phyloP scores from a whole-genome alignment of 179 eudicot species.

The Gypsophila paniculata region DNA sequence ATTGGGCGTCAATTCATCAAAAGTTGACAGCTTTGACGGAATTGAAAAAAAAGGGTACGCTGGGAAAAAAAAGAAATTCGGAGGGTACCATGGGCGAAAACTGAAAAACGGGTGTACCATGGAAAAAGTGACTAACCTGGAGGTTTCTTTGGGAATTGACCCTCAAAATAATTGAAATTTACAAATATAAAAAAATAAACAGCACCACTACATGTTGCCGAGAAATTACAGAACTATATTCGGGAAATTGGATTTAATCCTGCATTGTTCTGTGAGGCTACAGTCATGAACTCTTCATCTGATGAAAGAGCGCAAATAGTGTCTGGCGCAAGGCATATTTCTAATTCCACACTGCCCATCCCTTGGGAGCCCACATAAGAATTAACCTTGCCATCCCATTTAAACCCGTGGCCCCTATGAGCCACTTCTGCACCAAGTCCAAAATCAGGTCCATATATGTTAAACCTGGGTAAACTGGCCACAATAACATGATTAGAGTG shows the following conservation, averaged over 20 bases:
- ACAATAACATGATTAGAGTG: not conserved
- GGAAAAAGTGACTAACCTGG: too few species aligned
- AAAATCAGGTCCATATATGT: not conserved
- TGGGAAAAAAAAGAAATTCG: too few species aligned
- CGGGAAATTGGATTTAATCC: not conserved
- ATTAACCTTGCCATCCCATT: not conserved
- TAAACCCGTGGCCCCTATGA: not conserved
- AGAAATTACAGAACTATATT: not conserved
- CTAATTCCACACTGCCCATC: not conserved
- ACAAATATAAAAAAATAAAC: too few species aligned
- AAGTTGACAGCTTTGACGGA: too few species aligned
- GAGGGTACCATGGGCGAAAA: too few species aligned
- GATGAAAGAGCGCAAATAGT: not conserved
- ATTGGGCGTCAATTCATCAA: too few species aligned
- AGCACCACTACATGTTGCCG: too few species aligned
- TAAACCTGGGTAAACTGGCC: not conserved
- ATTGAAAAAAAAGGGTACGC: too few species aligned
- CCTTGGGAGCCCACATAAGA: conserved; percentile 3
- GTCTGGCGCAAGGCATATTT: conserved; percentile 5
- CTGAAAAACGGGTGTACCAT: too few species aligned
- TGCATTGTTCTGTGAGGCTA: not conserved
- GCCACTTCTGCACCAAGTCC: conserved; percentile 5
- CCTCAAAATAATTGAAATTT: too few species aligned
- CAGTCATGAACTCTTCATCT: conserved; percentile 5
- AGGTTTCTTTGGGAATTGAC: too few species aligned